Evolutionary conservation across 257 asterid species (phyloP).

Genomic region (Thymus quinquecostatus): DNA sequence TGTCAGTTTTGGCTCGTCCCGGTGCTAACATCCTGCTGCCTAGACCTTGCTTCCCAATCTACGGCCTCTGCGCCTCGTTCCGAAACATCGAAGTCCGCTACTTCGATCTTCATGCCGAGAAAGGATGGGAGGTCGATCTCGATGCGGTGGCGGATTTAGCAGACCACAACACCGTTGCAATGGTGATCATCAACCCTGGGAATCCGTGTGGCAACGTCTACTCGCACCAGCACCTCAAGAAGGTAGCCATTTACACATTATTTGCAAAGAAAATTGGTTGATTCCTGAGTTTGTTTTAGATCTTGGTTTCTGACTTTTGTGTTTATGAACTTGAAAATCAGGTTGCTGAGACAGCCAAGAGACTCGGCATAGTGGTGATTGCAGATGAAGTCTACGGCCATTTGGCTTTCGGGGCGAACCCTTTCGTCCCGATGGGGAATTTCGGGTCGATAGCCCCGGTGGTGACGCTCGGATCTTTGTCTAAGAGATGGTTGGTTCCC

Average conservation of each 20-base stretch:
- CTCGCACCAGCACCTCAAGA: slow-evolving; percentile 58
- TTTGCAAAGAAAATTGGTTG: slow-evolving; percentile 33
- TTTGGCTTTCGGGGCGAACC: slow-evolving; percentile 68
- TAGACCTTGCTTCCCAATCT: slow-evolving; percentile 83
- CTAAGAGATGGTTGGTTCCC: slow-evolving; percentile 94
- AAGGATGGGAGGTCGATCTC: slow-evolving; percentile 85
- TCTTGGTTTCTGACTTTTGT: neutral
- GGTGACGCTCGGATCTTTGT: slow-evolving; percentile 83
- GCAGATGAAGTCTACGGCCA: slow-evolving; percentile 94
- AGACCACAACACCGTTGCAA: slow-evolving; percentile 74
- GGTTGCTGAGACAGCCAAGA: slow-evolving; percentile 79
- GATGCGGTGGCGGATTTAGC: slow-evolving; percentile 64
- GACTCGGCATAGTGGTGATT: slow-evolving; percentile 59
- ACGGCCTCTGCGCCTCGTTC: slow-evolving; percentile 69
- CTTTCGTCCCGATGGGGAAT: slow-evolving; percentile 87
- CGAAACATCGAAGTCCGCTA: slow-evolving; percentile 70
- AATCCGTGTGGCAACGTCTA: slow-evolving; percentile 95
- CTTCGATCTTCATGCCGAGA: slow-evolving; percentile 66
- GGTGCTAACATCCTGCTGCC: slow-evolving; percentile 79
- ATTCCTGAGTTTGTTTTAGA: neutral
- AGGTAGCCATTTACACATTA: slow-evolving; percentile 38
- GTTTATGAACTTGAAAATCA: slow-evolving; percentile 26
- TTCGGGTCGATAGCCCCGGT: slow-evolving; percentile 75
- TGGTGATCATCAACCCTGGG: slow-evolving; percentile 86
- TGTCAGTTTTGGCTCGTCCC: slow-evolving; percentile 69